Evolutionary conservation across 495 filamentous ascomycete species (phyloP).

Genomic region (Glarea lozoyensis): DNA sequence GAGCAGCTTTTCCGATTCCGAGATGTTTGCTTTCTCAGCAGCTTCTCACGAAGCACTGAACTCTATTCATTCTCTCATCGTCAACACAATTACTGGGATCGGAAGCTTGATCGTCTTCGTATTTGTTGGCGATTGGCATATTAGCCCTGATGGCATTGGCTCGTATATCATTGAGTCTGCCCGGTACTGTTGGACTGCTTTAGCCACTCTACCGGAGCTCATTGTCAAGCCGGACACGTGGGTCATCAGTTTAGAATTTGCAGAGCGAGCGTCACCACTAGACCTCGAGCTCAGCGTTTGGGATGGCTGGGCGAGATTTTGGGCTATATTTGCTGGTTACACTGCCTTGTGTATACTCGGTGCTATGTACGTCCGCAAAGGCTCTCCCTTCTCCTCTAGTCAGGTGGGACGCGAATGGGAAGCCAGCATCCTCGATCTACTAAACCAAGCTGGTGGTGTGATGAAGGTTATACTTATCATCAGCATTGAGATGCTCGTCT

Average conservation of each 20-base stretch:
- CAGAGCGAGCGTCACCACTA: constrained; percentile 29
- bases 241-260: constrained; percentile 40
- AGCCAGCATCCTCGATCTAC: constrained; percentile 66
- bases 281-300: constrained; percentile 64
- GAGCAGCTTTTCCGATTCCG: constrained; percentile 30
- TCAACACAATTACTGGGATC: constrained; percentile 20
- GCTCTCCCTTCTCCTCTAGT: constrained; percentile 52
- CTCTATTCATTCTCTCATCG: constrained; percentile 35
- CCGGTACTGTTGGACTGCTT: background rate
- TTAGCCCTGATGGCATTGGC: constrained; percentile 17
- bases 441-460: constrained; percentile 90
- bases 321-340: constrained; percentile 78
- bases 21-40: constrained; percentile 53
- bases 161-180: background rate
- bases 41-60: constrained; percentile 51
- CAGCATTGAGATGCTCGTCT: constrained; percentile 96
- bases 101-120: constrained; percentile 24
- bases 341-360: constrained; percentile 62
- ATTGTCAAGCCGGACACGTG: constrained; percentile 29
- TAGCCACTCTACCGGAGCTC: constrained; percentile 7
- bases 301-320: constrained; percentile 64
- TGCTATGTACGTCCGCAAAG: constrained; percentile 65
- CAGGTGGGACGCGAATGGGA: constrained; percentile 65
- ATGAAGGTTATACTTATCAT: constrained; percentile 98
- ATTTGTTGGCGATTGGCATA: constrained; percentile 10